Base-by-base conservation (phyloP, 2,329 filamentous ascomycete species). In the Neonectria hederae region DNA sequence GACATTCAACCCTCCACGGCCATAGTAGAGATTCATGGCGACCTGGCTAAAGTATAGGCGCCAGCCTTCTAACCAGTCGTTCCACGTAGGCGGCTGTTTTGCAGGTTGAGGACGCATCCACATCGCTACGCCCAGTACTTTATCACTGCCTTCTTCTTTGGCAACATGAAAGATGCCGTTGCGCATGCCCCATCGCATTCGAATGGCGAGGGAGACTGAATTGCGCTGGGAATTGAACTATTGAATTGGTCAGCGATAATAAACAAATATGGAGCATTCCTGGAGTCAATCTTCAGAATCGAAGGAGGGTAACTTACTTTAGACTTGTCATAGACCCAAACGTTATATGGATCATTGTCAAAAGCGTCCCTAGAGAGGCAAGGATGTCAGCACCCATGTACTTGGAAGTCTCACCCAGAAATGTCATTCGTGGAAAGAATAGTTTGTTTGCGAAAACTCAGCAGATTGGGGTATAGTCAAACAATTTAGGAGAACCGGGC, bases 131-230 rank as follows among this genome's bases (percentile, higher is more conserved):
- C 91, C 91, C 28, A 92, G 83, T 38, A 92, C 84, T 62, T 85
- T 84, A 43, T 82, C 79, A 54, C 74, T 78, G 0, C 82, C 79
- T 4, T 83, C 79, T 70, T 90, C 87, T 76, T 89, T 91, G 10
- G 89, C 89, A 63, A 92, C 88, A 69, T 90, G 86, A 78, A 92
- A 91, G 40, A 91, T 84, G 56, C 86, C 89, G 73, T 90, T 88
- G 56, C 85, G 83, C 75, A 93, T 90, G 26, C 90, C 90, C 87
- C 90, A 92, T 67, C 82, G 81, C 78, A 90, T 92, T 56, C 91
- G 86, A 2, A 90, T 86, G 2, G 83, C 84, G 17, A 92, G 82
- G 14, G 89, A 91, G 32, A 84, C 84, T 62, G 84, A 84, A 72
- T 92, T 92, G 30, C 90, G 85, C 51, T 81, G 74, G 17, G 82